Evolutionary conservation across 1,284 basidiomycete species (phyloP).

Genomic region (Volvariella volvacea): DNA sequence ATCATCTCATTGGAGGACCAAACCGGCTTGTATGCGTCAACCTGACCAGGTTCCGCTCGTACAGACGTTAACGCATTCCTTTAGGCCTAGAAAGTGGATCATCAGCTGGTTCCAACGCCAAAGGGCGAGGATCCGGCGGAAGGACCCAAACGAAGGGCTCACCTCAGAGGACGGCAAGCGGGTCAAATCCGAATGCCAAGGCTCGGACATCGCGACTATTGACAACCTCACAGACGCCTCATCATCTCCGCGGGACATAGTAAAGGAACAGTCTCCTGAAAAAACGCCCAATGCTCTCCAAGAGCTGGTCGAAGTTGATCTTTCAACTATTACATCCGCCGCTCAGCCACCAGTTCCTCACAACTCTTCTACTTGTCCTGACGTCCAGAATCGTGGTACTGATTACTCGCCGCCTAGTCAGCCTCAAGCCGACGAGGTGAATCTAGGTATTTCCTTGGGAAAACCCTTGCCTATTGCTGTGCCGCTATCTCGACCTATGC

Average conservation of each 20-base stretch:
- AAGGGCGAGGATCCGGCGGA: slow-evolving; percentile 4
- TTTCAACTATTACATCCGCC: too few relatives aligned
- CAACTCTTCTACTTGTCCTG: too few relatives aligned
- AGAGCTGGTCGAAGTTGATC: too few relatives aligned
- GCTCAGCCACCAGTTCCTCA: too few relatives aligned
- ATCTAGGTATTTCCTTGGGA: too few relatives aligned
- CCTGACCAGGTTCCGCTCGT: not conserved
- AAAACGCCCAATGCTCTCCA: not conserved
- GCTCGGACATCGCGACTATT: not conserved
- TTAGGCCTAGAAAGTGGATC: slow-evolving; percentile 10
- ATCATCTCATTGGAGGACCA: not conserved
- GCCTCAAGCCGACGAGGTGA: too few relatives aligned
- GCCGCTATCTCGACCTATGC: too few relatives aligned
- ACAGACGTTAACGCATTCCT: not conserved
- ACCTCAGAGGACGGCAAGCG: not conserved
- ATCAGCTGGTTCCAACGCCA: slow-evolving; percentile 7
- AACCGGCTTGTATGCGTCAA: slow-evolving; percentile 6
- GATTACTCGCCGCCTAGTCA: too few relatives aligned
- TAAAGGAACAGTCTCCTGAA: not conserved
- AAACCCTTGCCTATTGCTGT: too few relatives aligned
- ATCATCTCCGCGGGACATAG: not conserved
- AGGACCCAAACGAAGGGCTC: not conserved
- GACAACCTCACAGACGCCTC: not conserved
- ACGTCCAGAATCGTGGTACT: too few relatives aligned
- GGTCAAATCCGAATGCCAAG: not conserved